Conservation (phyloP, 768 basidiomycete genomes). For the Tephrocybe rancida region DNA sequence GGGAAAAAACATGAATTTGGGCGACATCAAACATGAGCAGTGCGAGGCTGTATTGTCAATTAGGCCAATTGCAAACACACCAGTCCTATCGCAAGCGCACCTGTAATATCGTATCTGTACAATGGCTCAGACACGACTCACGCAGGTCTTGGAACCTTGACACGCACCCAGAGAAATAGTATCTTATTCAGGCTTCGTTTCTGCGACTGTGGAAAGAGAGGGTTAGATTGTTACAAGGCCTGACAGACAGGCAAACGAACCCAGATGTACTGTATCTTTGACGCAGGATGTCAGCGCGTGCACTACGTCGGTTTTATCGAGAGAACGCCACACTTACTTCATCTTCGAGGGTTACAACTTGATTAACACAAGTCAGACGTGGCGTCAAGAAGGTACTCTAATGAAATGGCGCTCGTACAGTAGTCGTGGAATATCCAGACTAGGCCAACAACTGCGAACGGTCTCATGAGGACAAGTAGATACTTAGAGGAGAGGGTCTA, state of each 20-base stretch:
- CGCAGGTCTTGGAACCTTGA: not conserved
- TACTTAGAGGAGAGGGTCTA: not conserved
- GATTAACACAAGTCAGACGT: not conserved
- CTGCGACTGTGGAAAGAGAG: conserved; percentile 28
- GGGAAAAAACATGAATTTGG: conserved; percentile 44
- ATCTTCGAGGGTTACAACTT: conserved; percentile 33
- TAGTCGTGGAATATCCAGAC: conserved; percentile 41
- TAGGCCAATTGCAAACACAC: not conserved
- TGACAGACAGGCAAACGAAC: conserved; percentile 21
- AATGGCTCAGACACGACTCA: not conserved
- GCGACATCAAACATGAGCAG: conserved; percentile 43
- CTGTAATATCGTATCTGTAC: conserved; percentile 45
- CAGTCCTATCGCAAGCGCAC: not conserved
- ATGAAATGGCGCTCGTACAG: conserved; percentile 19
- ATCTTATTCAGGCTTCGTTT: conserved; percentile 32
- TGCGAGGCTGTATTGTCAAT: conserved; percentile 31
- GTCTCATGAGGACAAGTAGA: not conserved
- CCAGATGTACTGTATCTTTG: conserved; percentile 36
- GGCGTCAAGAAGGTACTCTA: not conserved
- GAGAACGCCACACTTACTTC: conserved; percentile 21
- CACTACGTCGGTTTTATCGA: too few species aligned
- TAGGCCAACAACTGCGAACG: conserved; percentile 25
- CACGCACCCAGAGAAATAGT: conserved; percentile 42
- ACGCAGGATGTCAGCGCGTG: not conserved
- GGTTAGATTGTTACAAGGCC: not conserved